A percentile compares a stretch with the other conserved stretches of the same genome.
Evolutionary conservation across 495 filamentous ascomycete genomes (phyloP).

Genomic region (Lepidopterella palustris): DNA sequence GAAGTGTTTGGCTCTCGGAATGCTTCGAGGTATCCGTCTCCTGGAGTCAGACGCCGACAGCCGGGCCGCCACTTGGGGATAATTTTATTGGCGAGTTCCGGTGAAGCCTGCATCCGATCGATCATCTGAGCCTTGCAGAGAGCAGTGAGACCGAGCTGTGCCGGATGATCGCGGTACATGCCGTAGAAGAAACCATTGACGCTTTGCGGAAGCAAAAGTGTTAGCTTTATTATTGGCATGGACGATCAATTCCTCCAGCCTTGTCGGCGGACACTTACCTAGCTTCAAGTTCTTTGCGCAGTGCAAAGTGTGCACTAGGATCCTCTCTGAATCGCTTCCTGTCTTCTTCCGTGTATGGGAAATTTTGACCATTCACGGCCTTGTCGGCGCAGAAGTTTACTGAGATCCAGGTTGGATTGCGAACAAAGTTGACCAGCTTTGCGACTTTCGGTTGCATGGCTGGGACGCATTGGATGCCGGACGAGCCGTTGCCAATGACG

Average conservation of each 20-base stretch:
- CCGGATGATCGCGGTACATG: conserved; percentile 1
- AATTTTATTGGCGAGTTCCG: conserved; percentile 31
- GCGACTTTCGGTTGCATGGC: conserved; percentile 3
- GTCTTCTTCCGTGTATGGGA: conserved; percentile 6
- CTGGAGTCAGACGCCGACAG: conserved; percentile 32
- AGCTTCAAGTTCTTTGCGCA: conserved; percentile 7
- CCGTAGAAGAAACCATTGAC: neutral
- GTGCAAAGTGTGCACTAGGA: neutral
- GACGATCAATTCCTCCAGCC: neutral
- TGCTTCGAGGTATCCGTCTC: conserved; percentile 34
- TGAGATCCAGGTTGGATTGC: conserved; percentile 10
- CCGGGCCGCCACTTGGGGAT: conserved; percentile 33
- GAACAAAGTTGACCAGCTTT: conserved; percentile 7
- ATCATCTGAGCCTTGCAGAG: conserved; percentile 32
- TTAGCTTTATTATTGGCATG: neutral
- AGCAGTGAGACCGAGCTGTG: neutral
- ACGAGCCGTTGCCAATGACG: conserved; percentile 12
- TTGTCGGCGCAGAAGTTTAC: neutral
- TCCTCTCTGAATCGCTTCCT: conserved; percentile 10
- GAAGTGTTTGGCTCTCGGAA: conserved; percentile 36
- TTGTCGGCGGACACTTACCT: neutral
- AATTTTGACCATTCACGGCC: conserved; percentile 4
- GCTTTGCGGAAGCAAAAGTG: neutral
- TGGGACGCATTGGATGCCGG: conserved; percentile 6
- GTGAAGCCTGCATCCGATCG: conserved; percentile 37